Conservation (phyloP, 192 early-diverging fungal genomes). For the Kickxella alabastrina region DNA sequence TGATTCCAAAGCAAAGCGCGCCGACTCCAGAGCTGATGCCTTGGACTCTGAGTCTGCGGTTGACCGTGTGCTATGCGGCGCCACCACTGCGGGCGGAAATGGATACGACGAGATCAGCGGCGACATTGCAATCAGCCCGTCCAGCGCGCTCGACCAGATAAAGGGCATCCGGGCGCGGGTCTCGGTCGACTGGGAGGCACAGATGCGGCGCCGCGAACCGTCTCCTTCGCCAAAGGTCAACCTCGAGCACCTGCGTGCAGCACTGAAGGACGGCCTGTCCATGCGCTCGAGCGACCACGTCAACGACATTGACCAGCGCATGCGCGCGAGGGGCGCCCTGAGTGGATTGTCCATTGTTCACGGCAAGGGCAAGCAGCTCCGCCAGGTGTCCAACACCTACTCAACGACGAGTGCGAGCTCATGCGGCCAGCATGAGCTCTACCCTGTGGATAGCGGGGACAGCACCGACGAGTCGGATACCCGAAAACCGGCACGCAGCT, state of each 20-base stretch:
- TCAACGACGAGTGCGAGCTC: conserved; percentile 2
- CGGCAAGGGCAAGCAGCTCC: neutral
- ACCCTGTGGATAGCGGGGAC: neutral
- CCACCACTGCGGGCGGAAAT: neutral
- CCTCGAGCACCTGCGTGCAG: conserved; percentile 43
- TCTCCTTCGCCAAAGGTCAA: conserved; percentile 27
- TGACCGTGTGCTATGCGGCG: conserved; percentile 18
- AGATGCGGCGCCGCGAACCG: conserved; percentile 27
- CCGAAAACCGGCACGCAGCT: no score
- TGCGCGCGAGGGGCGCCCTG: neutral
- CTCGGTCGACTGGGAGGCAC: conserved; percentile 45
- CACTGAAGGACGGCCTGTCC: conserved; percentile 30
- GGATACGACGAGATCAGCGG: neutral
- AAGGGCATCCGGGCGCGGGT: conserved; percentile 43
- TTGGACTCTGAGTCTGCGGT: neutral
- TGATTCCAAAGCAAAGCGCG: neutral
- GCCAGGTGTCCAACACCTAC: neutral
- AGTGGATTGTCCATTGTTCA: neutral
- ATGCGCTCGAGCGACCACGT: conserved; percentile 24
- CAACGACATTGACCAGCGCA: neutral
- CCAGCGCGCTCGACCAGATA: conserved; percentile 21
- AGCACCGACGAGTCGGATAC: neutral
- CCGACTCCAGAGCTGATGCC: neutral
- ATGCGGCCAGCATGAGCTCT: neutral
- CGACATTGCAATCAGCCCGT: neutral